Percentiles rank a stretch among this genome's conserved stretches.
These are phyloP conservation scores for Penicillium alfredii DNA, from an alignment of 495 filamentous ascomycete species.

Conservation along the genomic window DNA sequence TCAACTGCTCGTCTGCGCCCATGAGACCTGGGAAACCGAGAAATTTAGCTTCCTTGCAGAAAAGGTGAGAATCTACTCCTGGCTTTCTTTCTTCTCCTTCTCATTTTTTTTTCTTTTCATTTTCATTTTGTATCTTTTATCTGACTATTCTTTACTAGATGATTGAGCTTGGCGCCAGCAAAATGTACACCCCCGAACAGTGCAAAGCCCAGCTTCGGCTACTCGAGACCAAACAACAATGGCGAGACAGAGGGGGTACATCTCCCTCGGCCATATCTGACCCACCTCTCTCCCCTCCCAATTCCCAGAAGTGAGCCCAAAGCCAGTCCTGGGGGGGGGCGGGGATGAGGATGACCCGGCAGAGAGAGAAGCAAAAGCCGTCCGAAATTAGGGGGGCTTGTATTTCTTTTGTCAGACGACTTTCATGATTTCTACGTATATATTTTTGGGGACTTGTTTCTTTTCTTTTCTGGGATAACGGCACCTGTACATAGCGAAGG, in stretches of 20 bases:
- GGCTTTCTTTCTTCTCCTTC: too few species aligned
- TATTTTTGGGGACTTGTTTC: too few species aligned
- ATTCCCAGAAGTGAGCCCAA: conserved; percentile 17
- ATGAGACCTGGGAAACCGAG: conserved; percentile 45
- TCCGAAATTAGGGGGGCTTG: too few species aligned
- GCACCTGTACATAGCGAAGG: too few species aligned
- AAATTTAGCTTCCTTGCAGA: conserved; percentile 46
- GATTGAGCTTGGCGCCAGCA: conserved; percentile 32
- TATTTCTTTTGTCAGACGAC: too few species aligned
- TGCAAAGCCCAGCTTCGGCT: conserved; percentile 33
- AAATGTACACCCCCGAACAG: conserved; percentile 30
- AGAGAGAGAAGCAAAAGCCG: too few species aligned
- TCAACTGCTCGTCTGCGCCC: conserved; percentile 40
- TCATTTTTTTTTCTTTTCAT: too few species aligned
- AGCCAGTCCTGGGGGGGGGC: conserved; percentile 4
- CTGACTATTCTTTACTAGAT: conserved; percentile 20
- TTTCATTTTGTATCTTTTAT: too few species aligned
- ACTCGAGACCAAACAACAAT: conserved; percentile 20
- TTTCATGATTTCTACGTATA: too few species aligned
- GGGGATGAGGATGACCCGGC: not conserved
- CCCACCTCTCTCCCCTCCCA: conserved; percentile 13
- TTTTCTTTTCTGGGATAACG: too few species aligned
- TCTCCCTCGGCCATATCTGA: conserved; percentile 27
- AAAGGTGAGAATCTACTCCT: conserved; percentile 33
- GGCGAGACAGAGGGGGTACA: conserved; percentile 10